These are phyloP conservation scores for Phyllosticta citrichinensis DNA, from an alignment of 2,329 filamentous ascomycete species.

Conservation along the genomic window DNA sequence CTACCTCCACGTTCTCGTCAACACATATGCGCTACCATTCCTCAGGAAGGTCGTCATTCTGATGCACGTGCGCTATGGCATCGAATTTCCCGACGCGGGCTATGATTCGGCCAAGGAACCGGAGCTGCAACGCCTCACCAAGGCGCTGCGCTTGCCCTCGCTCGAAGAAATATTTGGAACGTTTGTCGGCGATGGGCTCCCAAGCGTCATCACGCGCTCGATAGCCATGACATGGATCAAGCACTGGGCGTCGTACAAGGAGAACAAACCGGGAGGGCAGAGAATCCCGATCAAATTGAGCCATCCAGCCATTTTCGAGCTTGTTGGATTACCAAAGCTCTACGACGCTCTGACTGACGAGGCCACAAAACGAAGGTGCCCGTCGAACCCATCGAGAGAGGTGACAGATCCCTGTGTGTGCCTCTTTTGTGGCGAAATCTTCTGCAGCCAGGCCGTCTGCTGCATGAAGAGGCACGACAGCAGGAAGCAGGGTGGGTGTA, in stretches of 20 bases:
- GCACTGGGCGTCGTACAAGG: slow-evolving; percentile 41
- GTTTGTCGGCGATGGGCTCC: slow-evolving; percentile 33
- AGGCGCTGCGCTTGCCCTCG: slow-evolving; percentile 62
- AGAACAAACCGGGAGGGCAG: slow-evolving; percentile 14
- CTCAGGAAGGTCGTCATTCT: slow-evolving; percentile 76
- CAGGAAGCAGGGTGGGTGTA: slow-evolving; percentile 52
- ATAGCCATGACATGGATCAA: slow-evolving; percentile 63
- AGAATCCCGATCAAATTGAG: slow-evolving; percentile 44
- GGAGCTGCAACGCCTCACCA: slow-evolving; percentile 74
- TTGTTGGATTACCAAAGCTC: slow-evolving; percentile 83
- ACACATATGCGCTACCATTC: slow-evolving; percentile 82
- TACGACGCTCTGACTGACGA: slow-evolving; percentile 91
- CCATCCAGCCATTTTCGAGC: slow-evolving; percentile 87
- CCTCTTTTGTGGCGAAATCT: slow-evolving; percentile 91
- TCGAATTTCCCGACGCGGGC: slow-evolving; percentile 67
- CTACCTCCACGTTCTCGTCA: slow-evolving; percentile 39
- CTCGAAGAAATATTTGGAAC: slow-evolving; percentile 68
- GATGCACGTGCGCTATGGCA: slow-evolving; percentile 76
- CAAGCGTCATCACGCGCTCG: slow-evolving; percentile 32
- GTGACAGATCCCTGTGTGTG: slow-evolving; percentile 85
- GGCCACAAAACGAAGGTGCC: slow-evolving; percentile 72
- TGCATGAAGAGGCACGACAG: slow-evolving; percentile 52
- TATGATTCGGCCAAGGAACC: slow-evolving; percentile 49
- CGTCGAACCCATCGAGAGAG: slow-evolving; percentile 74
- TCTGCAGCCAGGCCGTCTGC: slow-evolving; percentile 89